Evolutionary conservation across 371 early-diverging fungal species (phyloP), one percentile per base, ranked within the genome.

Genomic region (Rhizopus sp.): DNA sequence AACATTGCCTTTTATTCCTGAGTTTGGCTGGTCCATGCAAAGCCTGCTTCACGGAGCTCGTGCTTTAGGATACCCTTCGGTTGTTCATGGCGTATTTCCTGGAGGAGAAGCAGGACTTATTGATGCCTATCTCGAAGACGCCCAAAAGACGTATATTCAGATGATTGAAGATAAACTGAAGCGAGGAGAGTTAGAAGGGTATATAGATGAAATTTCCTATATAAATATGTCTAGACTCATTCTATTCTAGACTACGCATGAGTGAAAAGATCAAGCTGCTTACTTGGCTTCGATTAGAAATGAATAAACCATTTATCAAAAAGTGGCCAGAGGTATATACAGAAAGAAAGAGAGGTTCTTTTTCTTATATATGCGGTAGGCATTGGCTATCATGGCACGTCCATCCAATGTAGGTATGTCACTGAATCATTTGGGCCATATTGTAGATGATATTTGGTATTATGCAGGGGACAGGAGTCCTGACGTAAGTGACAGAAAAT

Each of bases 371-470:
- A 17, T 42, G 8, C 17, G 15, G 23, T 65, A 91, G 82, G 96
- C 95, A 4, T 75, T 90, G 41, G 89, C 93, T 0, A 71, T 94
- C 37, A 83, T 95, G 84, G 90, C 89, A 0, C 87, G 82, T 49
- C 96, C 54, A 7, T 76, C 81, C 51, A 92, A 94, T 63, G 73
- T 90, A 2, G 73, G 84, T 4, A 74, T 81, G 76, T 86, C 93
- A 0, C 57, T 91, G 45, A 68, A 71, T 9, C 85, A 91, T 47
- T 69, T 95, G 37, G 82, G 72, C 31, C 82, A 82, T 48, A 79
- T 94, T 45, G 88, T 87, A 0, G 93, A 94, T 68, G 92, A 93
- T 62, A 87, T 96, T 49, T 93, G 93, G 91, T 86, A 84, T 62
- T 77, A 89, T 53, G 91, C 96, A 17, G 96, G 94, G 13, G 96